phyloP scores from a whole-genome alignment of 192 early-diverging fungal species.

The Coemansia sp. region DNA sequence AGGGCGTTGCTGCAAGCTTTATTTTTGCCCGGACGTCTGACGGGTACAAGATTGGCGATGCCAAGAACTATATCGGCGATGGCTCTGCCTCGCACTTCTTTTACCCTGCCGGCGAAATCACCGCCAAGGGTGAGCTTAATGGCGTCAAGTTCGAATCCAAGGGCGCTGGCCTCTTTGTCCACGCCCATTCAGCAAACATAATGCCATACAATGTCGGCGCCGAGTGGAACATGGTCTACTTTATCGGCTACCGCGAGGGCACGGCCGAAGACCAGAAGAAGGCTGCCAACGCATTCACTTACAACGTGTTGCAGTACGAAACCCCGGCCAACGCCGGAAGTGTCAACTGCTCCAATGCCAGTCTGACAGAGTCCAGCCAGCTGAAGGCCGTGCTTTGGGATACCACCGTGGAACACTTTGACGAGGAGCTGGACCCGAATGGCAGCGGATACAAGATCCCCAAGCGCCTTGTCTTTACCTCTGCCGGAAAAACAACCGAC shows the following conservation, averaged over 20 bases:
- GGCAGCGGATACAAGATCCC: slow-evolving; percentile 88
- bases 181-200: slow-evolving; percentile 79
- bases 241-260: slow-evolving; percentile 65
- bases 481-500: slow-evolving; percentile 76
- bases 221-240: slow-evolving; percentile 84
- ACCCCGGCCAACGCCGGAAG: slow-evolving; percentile 71
- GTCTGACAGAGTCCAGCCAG: slow-evolving; percentile 65
- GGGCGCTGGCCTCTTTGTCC: slow-evolving; percentile 73
- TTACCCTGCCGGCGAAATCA: slow-evolving; percentile 74
- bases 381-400: slow-evolving; percentile 74
- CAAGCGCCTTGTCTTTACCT: slow-evolving; percentile 66
- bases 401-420: slow-evolving; percentile 66
- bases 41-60: slow-evolving; percentile 82
- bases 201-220: slow-evolving; percentile 79
- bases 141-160: slow-evolving; percentile 63
- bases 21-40: slow-evolving; percentile 65
- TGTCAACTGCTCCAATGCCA: slow-evolving; percentile 71
- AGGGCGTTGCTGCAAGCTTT: slow-evolving; percentile 67
- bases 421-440: slow-evolving; percentile 60
- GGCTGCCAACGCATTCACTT: slow-evolving; percentile 24
- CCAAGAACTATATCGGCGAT: slow-evolving; percentile 71
- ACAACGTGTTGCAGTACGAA: slow-evolving; percentile 71
- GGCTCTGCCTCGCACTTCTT: slow-evolving; percentile 73
- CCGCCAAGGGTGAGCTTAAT: slow-evolving; percentile 70
- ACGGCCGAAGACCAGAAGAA: slow-evolving; percentile 57